Percentiles rank a stretch among this genome's conserved stretches.
Conservation (phyloP, 2,329 filamentous ascomycete species). For the Amauroascus niger region DNA sequence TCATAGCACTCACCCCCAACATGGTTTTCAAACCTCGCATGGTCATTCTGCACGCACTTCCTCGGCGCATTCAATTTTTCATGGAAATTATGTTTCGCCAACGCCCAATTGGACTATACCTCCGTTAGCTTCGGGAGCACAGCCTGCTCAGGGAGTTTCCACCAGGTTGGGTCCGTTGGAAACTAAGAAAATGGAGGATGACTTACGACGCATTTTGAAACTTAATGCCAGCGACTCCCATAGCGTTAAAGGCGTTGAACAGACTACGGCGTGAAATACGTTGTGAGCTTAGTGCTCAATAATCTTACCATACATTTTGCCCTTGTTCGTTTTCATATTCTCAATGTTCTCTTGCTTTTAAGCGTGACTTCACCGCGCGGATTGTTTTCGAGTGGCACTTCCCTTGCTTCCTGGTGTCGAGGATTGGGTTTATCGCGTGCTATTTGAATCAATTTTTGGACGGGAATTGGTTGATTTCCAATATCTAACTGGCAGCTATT, state of each 20-base stretch:
- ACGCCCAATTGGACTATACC: constrained; percentile 11
- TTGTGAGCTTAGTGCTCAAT: neutral
- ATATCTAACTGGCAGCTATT: neutral
- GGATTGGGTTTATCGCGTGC: neutral
- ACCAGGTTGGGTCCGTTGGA: constrained; percentile 25
- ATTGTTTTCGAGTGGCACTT: neutral
- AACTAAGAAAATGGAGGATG: constrained; percentile 41
- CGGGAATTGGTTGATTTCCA: constrained; percentile 2
- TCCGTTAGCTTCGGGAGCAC: constrained; percentile 18
- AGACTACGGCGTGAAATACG: constrained; percentile 25
- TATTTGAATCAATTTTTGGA: constrained; percentile 3
- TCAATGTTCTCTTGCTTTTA: constrained; percentile 2
- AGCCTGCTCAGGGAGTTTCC: constrained; percentile 21
- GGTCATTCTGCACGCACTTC: constrained; percentile 13
- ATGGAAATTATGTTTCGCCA: constrained; percentile 11
- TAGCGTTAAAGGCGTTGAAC: constrained; percentile 26
- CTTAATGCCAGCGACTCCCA: constrained; percentile 29
- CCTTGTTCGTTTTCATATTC: neutral
- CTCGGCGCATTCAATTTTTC: constrained; percentile 19
- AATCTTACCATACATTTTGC: constrained; percentile 2
- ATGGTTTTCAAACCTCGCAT: constrained; percentile 12
- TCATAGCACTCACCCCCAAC: constrained; percentile 16
- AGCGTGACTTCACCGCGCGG: neutral
- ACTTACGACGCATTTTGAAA: constrained; percentile 41
- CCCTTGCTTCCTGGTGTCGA: neutral